Evolutionary conservation across 208 protist species (phyloP).

Genomic region (Leptomonas pyrrhocoris): DNA sequence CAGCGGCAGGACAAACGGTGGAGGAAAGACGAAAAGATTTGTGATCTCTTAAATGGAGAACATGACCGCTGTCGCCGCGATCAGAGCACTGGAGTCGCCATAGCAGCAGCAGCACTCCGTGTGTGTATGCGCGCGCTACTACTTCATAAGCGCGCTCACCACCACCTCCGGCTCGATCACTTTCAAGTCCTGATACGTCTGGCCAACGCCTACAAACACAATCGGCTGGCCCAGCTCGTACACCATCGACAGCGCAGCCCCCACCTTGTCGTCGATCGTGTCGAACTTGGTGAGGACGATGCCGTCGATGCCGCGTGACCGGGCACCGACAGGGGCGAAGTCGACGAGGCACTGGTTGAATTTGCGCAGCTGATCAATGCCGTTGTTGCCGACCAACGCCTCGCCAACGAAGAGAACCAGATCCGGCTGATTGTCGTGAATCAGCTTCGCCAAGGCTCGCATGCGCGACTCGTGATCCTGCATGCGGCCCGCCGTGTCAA

Average conservation of each 20-base stretch:
- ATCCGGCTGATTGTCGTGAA: constrained; percentile 97
- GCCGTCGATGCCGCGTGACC: constrained; percentile 97
- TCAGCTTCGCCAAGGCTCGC: constrained; percentile 97
- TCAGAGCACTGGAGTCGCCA: too few relatives aligned
- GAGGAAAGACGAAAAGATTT: too few relatives aligned
- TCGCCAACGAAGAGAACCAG: constrained; percentile 99
- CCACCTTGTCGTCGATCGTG: constrained; percentile 99
- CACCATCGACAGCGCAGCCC: constrained; percentile 99
- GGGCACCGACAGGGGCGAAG: constrained; percentile 74
- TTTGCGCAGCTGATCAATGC: constrained; percentile 97
- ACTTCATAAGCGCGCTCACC: constrained; percentile 94
- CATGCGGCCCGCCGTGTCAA: constrained; percentile 99
- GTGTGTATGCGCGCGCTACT: constrained; percentile 22
- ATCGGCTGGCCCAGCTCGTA: constrained; percentile 99
- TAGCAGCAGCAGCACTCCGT: too few relatives aligned
- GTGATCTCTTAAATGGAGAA: too few relatives aligned
- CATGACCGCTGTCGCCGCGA: too few relatives aligned
- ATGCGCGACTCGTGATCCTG: constrained; percentile 99
- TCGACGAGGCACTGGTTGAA: constrained; percentile 98
- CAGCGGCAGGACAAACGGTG: too few relatives aligned
- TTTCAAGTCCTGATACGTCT: constrained; percentile 98
- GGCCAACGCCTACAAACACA: constrained; percentile 99
- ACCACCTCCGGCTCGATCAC: constrained; percentile 95
- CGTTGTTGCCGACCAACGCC: constrained; percentile 99
- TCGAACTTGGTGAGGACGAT: constrained; percentile 99